These are phyloP conservation scores for Cladosporium sp. DNA, from an alignment of 2,329 filamentous ascomycete species.

Conservation along the genomic window DNA sequence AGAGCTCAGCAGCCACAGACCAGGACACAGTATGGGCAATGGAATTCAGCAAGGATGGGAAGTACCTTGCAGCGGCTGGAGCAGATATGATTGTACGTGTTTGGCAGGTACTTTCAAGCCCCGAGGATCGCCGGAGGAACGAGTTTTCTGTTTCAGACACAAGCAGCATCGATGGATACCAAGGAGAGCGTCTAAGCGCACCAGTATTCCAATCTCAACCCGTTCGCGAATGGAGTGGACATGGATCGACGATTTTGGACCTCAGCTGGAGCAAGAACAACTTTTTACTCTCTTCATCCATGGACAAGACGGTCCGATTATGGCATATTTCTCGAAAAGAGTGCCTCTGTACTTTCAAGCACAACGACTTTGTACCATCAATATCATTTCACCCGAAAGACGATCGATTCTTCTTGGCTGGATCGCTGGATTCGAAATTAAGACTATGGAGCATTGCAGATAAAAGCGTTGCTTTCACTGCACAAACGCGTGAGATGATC, in stretches of 20 bases:
- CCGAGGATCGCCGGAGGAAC: slow-evolving; percentile 71
- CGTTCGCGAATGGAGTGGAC: slow-evolving; percentile 75
- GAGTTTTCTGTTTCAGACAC: slow-evolving; percentile 31
- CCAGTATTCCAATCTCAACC: slow-evolving; percentile 85
- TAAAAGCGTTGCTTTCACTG: slow-evolving; percentile 83
- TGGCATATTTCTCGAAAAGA: slow-evolving; percentile 88
- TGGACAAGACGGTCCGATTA: slow-evolving; percentile 94
- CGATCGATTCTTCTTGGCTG: slow-evolving; percentile 94
- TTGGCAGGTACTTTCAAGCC: slow-evolving; percentile 82
- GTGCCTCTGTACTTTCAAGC: slow-evolving; percentile 90
- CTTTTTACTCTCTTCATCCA: slow-evolving; percentile 90
- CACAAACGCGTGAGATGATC: slow-evolving; percentile 78
- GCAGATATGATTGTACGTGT: slow-evolving; percentile 83
- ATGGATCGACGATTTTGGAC: slow-evolving; percentile 83
- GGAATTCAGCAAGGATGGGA: slow-evolving; percentile 90
- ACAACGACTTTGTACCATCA: slow-evolving; percentile 91
- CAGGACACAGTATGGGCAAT: slow-evolving; percentile 77
- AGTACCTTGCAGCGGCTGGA: slow-evolving; percentile 86
- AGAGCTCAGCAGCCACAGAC: slow-evolving; percentile 45
- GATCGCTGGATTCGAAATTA: slow-evolving; percentile 83
- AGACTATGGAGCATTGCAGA: slow-evolving; percentile 97
- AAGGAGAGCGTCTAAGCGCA: slow-evolving; percentile 66
- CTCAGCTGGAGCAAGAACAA: slow-evolving; percentile 99
- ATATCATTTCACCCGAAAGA: slow-evolving; percentile 93
- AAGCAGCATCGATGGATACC: slow-evolving; percentile 40